Base-by-base conservation (phyloP, 164 flowering plant genomes). In the Malania oleifera region DNA sequence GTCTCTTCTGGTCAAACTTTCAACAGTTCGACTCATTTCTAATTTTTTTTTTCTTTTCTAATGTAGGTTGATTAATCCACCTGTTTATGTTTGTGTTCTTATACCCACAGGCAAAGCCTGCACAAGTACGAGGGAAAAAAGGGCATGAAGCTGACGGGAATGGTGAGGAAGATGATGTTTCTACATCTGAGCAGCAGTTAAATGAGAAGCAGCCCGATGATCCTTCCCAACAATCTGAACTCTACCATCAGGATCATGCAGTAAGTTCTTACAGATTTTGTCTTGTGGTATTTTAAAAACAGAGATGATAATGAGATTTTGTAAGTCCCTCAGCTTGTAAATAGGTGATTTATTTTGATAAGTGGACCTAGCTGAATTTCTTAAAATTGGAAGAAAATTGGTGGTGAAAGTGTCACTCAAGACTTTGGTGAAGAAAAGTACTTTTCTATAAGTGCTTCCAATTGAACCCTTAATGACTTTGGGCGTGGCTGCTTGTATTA, bases 141-240 rank as follows among this genome's bases (percentile, higher is more conserved):
- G 79, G 78, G 20, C 73, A 69, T 59, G 93, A 83, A 55, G 84
- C 69, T 38, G 90, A 86, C 52, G 76, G 65, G 41, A 71, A 66
- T 46, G 49, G 44, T 41, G 89, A 84, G 63, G 89, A 82, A 67
- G 95, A 82, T 24, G 85, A 79, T 45, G 48, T 73, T 50, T 73
- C 77, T 50, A 69, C 74, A 47, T 61, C 82, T 24, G 93, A 82
- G 72, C 85, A 68, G 56, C 73, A 57, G 31, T 56, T 60, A 18
- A 82, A 51, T 66, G 96, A 80, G 60, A 88, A 80, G 66, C 78
- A 69, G 18, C 2, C 24, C 0, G 92, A 86, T 62, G 82, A 82
- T 59, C 34, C 54, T 52, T 48, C 66, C 24, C 75, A 60, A 46
- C 77, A 74, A 34, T 51, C 66, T 66, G 86, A 80, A 59, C 50